Evolutionary conservation across 768 basidiomycete species (phyloP).

Genomic region (Tulasnella sp.): DNA sequence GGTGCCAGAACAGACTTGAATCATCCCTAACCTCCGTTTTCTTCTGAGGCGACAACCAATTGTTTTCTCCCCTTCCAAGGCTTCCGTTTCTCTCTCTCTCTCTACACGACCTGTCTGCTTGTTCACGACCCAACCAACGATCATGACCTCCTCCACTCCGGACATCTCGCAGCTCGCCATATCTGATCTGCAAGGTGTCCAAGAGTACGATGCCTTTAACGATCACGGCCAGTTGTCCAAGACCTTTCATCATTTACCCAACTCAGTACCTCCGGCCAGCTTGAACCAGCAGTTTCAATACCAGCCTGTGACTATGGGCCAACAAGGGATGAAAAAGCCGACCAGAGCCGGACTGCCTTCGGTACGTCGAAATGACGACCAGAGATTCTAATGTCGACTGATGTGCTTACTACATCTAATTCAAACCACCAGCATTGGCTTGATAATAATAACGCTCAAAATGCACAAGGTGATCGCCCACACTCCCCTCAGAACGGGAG

Average conservation of each 20-base stretch:
- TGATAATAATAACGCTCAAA: conserved; percentile 37
- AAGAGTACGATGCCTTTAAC: conserved; percentile 81
- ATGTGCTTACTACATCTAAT: conserved; percentile 19
- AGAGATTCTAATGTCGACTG: conserved; percentile 14
- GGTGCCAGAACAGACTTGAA: too few relatives aligned
- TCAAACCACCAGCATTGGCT: conserved; percentile 64
- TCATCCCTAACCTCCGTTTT: too few relatives aligned
- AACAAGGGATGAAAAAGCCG: conserved; percentile 68
- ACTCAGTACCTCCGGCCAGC: conserved; percentile 49
- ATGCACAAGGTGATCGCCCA: conserved; percentile 55
- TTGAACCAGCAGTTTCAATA: conserved; percentile 40
- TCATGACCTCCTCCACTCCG: conserved; percentile 60
- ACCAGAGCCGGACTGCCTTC: conserved; percentile 59
- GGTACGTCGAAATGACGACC: conserved; percentile 37
- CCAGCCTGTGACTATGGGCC: conserved; percentile 44
- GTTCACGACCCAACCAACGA: conserved; percentile 7
- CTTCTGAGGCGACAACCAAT: too few relatives aligned
- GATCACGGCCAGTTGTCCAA: conserved; percentile 35
- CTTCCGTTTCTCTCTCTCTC: conserved; percentile 1
- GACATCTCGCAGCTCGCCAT: conserved; percentile 71
- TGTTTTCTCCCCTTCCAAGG: too few relatives aligned
- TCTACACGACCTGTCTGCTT: background rate
- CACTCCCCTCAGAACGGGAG: conserved; percentile 70
- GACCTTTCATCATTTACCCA: conserved; percentile 46
- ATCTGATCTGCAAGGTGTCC: conserved; percentile 66